Conservation (phyloP, 306 rosid species). For the Begonia fuchsioides region DNA sequence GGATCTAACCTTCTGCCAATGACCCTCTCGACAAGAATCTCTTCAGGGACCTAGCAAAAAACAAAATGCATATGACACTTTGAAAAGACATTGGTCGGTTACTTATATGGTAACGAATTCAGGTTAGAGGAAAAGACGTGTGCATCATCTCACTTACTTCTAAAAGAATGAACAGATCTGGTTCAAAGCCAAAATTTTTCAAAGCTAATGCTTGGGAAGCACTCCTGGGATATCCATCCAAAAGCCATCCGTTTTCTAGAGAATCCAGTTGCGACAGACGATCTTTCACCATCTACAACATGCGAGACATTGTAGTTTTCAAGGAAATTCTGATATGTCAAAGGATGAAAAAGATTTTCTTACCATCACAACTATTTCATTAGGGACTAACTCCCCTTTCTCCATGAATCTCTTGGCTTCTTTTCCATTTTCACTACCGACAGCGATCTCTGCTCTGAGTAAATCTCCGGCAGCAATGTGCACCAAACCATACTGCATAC, state of each 20-base stretch:
- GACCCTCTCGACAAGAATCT: conserved; percentile 76
- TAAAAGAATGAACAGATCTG: conserved; percentile 65
- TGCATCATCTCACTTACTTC: conserved; percentile 27
- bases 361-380: conserved; percentile 82
- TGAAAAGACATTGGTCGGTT: not conserved
- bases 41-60: conserved; percentile 66
- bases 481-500: conserved; percentile 75
- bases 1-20: conserved; percentile 93
- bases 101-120: not conserved
- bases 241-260: conserved; percentile 70
- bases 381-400: conserved; percentile 68
- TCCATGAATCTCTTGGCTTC: conserved; percentile 74
- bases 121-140: no score
- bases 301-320: not conserved
- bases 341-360: conserved; percentile 9
- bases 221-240: conserved; percentile 97
- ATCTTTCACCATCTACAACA: conserved; percentile 71
- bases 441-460: conserved; percentile 73
- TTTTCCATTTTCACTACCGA: conserved; percentile 72
- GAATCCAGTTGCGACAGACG: conserved; percentile 63
- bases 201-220: conserved; percentile 77
- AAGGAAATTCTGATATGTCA: conserved; percentile 13
- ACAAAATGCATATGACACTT: not conserved
- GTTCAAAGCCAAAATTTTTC: conserved; percentile 40
- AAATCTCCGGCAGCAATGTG: conserved; percentile 95